Conservation (phyloP, 148 eudicot species). For the Chenopodium berlandieri region DNA sequence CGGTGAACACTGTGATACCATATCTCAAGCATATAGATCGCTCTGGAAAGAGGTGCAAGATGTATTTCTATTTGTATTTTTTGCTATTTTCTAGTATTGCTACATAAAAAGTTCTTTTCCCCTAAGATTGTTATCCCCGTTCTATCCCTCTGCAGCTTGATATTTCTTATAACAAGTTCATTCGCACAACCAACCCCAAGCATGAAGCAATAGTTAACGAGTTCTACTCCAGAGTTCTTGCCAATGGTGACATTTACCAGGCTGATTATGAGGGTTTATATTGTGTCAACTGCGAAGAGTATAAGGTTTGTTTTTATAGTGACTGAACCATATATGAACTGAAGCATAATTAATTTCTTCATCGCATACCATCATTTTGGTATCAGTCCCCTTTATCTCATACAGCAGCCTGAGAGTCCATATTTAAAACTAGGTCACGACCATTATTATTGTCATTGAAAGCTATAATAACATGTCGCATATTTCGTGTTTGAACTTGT, state of each 20-base stretch:
- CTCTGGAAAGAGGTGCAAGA: conserved; percentile 80
- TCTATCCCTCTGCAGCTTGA: conserved; percentile 53
- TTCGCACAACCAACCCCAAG: conserved; percentile 75
- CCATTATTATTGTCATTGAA: not conserved
- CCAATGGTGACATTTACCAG: conserved; percentile 89
- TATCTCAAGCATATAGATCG: conserved; percentile 73
- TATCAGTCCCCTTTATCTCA: not conserved
- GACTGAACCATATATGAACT: not conserved
- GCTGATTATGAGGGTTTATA: conserved; percentile 97
- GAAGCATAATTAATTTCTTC: not conserved
- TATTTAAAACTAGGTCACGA: not conserved
- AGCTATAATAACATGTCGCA: not conserved
- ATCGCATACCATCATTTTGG: not conserved
- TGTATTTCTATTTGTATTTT: not conserved
- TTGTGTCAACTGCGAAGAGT: conserved; percentile 96
- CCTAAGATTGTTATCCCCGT: not conserved
- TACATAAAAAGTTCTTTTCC: not conserved
- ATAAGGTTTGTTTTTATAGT: conserved; percentile 53
- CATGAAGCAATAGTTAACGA: conserved; percentile 93
- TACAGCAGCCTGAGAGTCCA: not conserved
- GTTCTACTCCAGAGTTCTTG: conserved; percentile 80
- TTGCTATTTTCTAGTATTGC: not conserved
- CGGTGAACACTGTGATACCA: conserved; percentile 64
- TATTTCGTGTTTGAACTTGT: not conserved
- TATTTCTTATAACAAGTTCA: conserved; percentile 91